phyloP scores from a whole-genome alignment of 2,329 filamentous ascomycete genomes.

The Talaromyces islandicus region DNA sequence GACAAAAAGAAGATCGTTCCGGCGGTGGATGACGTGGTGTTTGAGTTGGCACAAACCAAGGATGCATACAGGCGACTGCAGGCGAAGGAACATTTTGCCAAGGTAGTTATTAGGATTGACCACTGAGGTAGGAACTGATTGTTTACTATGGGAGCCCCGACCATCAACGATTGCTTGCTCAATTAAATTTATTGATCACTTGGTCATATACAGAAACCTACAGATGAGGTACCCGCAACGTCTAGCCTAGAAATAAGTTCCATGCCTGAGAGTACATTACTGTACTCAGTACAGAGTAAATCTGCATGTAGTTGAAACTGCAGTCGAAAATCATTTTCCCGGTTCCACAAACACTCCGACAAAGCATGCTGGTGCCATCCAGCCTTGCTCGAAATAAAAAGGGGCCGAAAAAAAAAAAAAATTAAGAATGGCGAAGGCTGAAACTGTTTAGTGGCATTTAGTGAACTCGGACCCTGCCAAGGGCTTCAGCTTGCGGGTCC shows the following conservation, averaged over 20 bases:
- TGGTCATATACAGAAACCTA: not conserved
- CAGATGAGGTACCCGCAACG: too few species aligned
- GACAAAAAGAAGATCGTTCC: constrained; percentile 15
- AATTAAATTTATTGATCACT: not conserved
- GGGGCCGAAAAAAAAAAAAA: too few species aligned
- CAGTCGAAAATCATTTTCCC: not conserved
- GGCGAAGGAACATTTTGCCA: constrained; percentile 28
- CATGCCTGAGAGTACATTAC: too few species aligned
- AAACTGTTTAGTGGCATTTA: not conserved
- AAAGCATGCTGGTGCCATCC: not conserved
- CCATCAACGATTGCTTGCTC: not conserved
- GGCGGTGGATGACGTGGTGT: constrained; percentile 27
- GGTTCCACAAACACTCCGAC: too few species aligned
- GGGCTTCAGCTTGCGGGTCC: not conserved
- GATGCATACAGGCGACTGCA: constrained; percentile 19
- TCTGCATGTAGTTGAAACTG: not conserved
- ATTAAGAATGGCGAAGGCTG: not conserved
- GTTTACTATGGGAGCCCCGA: not conserved
- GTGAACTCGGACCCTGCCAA: not conserved
- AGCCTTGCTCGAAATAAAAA: not conserved
- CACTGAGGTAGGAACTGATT: not conserved
- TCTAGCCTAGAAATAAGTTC: too few species aligned
- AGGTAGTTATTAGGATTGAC: constrained; percentile 23
- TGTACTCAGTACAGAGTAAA: not conserved
- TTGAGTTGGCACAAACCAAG: constrained; percentile 25